Conservation (phyloP, 306 rosid genomes). For the Sphenostylis stenocarpa region DNA sequence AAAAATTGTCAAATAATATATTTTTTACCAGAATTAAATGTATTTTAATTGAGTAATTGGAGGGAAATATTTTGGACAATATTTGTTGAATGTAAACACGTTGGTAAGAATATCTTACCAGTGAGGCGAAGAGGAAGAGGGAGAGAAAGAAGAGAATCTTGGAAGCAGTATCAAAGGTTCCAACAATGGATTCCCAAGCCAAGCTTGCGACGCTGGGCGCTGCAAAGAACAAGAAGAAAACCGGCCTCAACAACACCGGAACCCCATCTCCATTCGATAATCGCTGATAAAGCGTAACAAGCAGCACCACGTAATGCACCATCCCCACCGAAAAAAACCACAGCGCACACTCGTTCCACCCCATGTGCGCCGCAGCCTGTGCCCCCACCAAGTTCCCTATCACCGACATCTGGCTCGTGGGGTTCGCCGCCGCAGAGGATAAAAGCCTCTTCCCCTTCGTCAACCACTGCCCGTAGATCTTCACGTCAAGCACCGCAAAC, state of each 20-base stretch:
- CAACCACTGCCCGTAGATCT: slow-evolving; percentile 75
- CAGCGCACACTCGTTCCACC: slow-evolving; percentile 62
- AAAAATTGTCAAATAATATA: too few species aligned
- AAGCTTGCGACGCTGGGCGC: slow-evolving; percentile 68
- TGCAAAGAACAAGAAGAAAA: slow-evolving; percentile 64
- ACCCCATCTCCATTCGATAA: slow-evolving; percentile 45
- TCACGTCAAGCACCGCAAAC: slow-evolving; percentile 52
- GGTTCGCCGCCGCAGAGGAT: slow-evolving; percentile 56
- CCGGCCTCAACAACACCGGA: slow-evolving; percentile 51
- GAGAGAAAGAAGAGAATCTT: slow-evolving; percentile 78
- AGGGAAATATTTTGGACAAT: too few species aligned
- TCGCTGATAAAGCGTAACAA: slow-evolving; percentile 64
- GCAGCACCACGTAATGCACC: slow-evolving; percentile 61
- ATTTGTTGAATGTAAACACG: too few species aligned
- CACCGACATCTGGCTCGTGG: slow-evolving; percentile 65
- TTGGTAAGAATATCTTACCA: slow-evolving; percentile 31
- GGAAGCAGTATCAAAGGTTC: slow-evolving; percentile 51
- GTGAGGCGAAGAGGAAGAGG: slow-evolving; percentile 55
- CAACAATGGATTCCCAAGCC: slow-evolving; percentile 65
- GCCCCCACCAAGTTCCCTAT: slow-evolving; percentile 64
- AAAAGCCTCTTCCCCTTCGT: slow-evolving; percentile 57
- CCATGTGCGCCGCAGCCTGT: slow-evolving; percentile 57
- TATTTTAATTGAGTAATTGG: too few species aligned
- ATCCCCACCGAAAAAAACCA: slow-evolving; percentile 59
- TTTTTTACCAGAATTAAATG: too few species aligned